Evolutionary conservation across 306 rosid species (phyloP), one percentile per base, ranked within the genome.

Genomic region (Lablab purpureus): DNA sequence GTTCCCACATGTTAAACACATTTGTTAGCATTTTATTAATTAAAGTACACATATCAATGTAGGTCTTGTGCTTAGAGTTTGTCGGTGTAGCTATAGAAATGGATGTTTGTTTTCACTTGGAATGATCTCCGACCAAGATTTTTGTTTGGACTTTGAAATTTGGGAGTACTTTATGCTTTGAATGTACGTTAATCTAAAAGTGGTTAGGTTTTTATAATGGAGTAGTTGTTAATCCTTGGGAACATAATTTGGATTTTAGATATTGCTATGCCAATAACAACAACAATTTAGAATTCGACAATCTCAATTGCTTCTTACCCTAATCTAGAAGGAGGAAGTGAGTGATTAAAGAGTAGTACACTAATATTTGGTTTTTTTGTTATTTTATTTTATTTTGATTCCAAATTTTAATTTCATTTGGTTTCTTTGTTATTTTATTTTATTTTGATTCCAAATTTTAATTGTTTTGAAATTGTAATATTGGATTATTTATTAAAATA

Each of bases 41-140:
- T 25, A 25, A 59, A 13, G 66, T 59, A 45, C 67, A 64, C 11
- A 49, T 43, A 80, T 63, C 60, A 69, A 76, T 46, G 85, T 54
- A 36, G 18, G 70, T 22, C 71, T 81, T 77, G 83, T 85, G 88
- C 71, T 81, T 76, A 40, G 87, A 84, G 83, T 77, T 58, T 67
- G 85, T 68, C 45, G 65, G 60, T 81, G 50, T 47, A 17, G 63
- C 56, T 28, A 60, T 36, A 62, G 49, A 79, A 47, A 55, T 80
- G 64, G 73, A 70, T 63, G 78, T 60, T 28, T 60, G 43, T 60
- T 28, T 30, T 60, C 6, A 60, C 67, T 60, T 15, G 1, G 67
- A 60, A 60, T 60, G 43, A 60, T 60, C 43, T 60, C 67, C 67
- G 67, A 25, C 68, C 45, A 37, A 49, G 60, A 73, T 67, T 67